These are phyloP conservation scores for Colletotrichum sp. DNA, from an alignment of 2,329 filamentous ascomycete genomes.

Conservation along the genomic window DNA sequence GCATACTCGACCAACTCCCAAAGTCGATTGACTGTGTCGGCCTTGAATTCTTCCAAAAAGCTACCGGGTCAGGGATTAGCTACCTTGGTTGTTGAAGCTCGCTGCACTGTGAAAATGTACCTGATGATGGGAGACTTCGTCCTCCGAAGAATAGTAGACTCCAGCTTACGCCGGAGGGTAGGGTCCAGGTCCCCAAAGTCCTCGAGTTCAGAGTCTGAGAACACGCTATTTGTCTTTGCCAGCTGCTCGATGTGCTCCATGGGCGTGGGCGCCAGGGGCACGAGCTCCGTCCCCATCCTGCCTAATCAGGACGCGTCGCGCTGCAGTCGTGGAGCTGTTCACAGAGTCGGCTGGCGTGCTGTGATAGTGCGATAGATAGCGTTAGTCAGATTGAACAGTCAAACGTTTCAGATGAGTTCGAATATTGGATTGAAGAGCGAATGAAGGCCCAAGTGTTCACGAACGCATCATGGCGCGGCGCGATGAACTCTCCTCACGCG, in stretches of 20 bases:
- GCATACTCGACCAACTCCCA: constrained; percentile 58
- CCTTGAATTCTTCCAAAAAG: not conserved
- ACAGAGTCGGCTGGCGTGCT: not conserved
- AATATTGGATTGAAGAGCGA: not conserved
- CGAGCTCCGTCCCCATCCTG: not conserved
- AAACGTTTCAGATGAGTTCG: not conserved
- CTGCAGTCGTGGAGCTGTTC: not conserved
- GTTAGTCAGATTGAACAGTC: not conserved
- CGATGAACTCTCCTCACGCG: not conserved
- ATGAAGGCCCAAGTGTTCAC: not conserved
- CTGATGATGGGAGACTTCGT: not conserved
- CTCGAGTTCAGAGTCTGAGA: not conserved
- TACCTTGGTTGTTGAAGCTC: not conserved
- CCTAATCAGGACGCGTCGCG: not conserved
- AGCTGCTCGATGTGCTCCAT: not conserved
- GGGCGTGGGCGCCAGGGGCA: not conserved
- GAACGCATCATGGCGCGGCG: not conserved
- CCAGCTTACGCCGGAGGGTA: not conserved
- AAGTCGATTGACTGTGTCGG: constrained; percentile 49
- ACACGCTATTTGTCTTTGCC: not conserved
- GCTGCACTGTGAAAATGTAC: not conserved
- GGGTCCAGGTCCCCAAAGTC: not conserved
- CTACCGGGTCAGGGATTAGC: not conserved
- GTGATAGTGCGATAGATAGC: not conserved
- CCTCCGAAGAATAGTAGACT: not conserved